Base-by-base conservation (phyloP, 2,329 filamentous ascomycete genomes). In the Epichloe amarillans region DNA sequence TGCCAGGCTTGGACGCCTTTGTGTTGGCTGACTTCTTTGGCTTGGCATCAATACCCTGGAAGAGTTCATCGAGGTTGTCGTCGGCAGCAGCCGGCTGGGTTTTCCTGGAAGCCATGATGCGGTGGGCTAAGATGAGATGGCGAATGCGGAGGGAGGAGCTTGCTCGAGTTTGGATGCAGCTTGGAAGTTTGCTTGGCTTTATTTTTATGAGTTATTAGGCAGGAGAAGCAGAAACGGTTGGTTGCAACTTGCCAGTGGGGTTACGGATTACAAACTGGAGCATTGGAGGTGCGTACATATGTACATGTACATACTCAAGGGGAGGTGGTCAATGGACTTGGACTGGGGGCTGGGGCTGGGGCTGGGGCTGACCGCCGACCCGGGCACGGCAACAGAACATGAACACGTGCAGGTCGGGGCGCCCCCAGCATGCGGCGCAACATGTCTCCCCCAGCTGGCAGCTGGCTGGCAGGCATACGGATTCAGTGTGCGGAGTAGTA, bases 21-120 rank as follows among this genome's bases (percentile, higher is more conserved):
- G 64, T 49, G 52, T 65, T 67, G 50, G 65, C 56, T 17, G 70
- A 56, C 62, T 80, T 80, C 62, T 75, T 75, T 54, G 70, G 56
- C 51, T 71, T 68, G 54, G 66, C 63, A 51, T 79, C 75, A 60
- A 85, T 76, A 54, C 75, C 79, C 55, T 80, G 76, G 62, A 86
- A 80, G 59, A 85, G 76, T 57, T 83, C 78, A 60, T 79, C 77
- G 59, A 85, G 67, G 61, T 83, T 80, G 62, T 83, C 79, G 62
- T 81, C 77, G 54, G 76, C 72, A 37, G 75, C 66, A 46, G 69
- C 64, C 33, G 75, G 68, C 65, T 81, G 82, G 53, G 73, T 66
- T 64, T 77, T 78, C 64, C 79, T 83, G 58, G 77, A 73, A 33
- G 80, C 70, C 80, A 84, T 84, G 58, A 52, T 68, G 60, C 17